These are phyloP conservation scores for Schoenoplectus triqueter DNA, from an alignment of 202 grass and related monocot species.

Conservation along the genomic window DNA sequence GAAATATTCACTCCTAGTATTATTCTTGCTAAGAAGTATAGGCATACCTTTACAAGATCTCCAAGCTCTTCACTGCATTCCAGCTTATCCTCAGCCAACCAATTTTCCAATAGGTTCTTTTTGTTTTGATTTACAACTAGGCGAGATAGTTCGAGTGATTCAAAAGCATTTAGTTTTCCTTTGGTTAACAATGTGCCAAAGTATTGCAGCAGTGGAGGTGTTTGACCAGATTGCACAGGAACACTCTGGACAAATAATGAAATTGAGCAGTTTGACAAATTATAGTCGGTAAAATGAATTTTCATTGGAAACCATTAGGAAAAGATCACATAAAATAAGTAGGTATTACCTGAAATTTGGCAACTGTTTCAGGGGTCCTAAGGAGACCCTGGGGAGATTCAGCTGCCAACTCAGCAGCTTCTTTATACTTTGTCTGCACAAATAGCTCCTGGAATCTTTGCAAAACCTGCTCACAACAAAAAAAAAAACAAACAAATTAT, in stretches of 20 bases:
- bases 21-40: not conserved
- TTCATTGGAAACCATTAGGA: not conserved
- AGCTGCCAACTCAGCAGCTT: constrained; percentile 90
- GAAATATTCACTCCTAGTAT: not conserved
- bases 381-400: constrained; percentile 91
- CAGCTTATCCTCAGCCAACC: constrained; percentile 92
- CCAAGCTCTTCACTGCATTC: constrained; percentile 96
- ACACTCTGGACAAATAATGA: constrained; percentile 66
- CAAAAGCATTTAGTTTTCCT: constrained; percentile 84
- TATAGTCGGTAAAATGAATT: constrained; percentile 23
- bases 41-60: constrained; percentile 89
- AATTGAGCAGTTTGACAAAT: constrained; percentile 36
- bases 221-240: constrained; percentile 96
- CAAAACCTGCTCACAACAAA: constrained; percentile 70
- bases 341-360: constrained; percentile 79
- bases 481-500: constrained; percentile 27
- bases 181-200: constrained; percentile 84
- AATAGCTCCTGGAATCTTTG: constrained; percentile 97
- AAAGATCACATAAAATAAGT: constrained; percentile 27
- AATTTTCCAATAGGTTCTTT: constrained; percentile 93
- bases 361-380: constrained; percentile 88
- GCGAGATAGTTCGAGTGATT: constrained; percentile 88
- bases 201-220: constrained; percentile 89
- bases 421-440: constrained; percentile 91
- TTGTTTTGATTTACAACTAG: constrained; percentile 97